Conservation (phyloP, 108 stramenopile species). For the Chaetoceros tenuissimus region DNA sequence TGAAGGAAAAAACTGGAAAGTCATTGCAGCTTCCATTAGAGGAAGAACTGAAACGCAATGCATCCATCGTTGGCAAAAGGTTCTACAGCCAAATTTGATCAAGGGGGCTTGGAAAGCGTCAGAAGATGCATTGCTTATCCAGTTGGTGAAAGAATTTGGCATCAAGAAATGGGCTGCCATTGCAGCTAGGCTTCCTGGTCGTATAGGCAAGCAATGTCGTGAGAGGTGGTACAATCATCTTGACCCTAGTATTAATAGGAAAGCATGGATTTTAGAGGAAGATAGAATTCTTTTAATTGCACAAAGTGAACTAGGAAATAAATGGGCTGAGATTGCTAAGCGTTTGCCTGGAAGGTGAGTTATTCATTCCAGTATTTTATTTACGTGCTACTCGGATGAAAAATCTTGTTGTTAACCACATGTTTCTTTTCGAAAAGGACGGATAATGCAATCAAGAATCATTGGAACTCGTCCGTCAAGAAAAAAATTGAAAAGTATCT, state of each 20-base stretch:
- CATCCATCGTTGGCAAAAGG: conserved; percentile 65
- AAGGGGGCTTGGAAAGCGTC: conserved; percentile 88
- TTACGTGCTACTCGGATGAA: too few species aligned
- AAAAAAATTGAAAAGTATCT: conserved; percentile 71
- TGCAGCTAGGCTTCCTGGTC: conserved; percentile 81
- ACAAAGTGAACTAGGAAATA: conserved; percentile 63
- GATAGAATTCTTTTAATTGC: conserved; percentile 66
- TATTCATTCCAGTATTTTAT: not conserved
- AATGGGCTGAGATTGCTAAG: conserved; percentile 87
- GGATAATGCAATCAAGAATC: conserved; percentile 98
- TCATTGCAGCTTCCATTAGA: conserved; percentile 38
- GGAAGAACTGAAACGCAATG: conserved; percentile 64
- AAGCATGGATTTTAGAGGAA: conserved; percentile 86
- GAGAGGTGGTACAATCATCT: conserved; percentile 99
- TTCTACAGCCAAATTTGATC: conserved; percentile 59
- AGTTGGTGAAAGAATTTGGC: conserved; percentile 59
- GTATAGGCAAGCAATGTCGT: conserved; percentile 98
- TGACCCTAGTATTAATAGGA: conserved; percentile 88
- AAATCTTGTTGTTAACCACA: too few species aligned
- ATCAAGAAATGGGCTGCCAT: conserved; percentile 82
- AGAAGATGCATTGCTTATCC: conserved; percentile 76
- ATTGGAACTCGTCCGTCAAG: conserved; percentile 91
- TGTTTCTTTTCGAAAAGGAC: conserved; percentile 50
- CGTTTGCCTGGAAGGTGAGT: conserved; percentile 72
- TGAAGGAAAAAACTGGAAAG: conserved; percentile 70